Evolutionary conservation across 2,329 filamentous ascomycete species (phyloP), one percentile per base, ranked within the genome.

Genomic region (Ceratocystis smalleyi): DNA sequence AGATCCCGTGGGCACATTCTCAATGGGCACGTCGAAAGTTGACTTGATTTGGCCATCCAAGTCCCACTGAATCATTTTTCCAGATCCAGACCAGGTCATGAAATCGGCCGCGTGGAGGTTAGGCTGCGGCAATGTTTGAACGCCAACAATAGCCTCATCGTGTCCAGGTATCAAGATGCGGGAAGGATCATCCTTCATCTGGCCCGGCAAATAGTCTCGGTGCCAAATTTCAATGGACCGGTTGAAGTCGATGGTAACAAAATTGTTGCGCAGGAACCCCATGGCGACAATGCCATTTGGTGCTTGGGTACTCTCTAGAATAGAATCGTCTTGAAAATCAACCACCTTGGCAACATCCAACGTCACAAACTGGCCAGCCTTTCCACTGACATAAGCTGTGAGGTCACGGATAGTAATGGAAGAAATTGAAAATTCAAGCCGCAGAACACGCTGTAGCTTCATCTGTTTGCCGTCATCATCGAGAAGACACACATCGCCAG

Each of bases 401-500:
- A 78, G 76, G 12, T 80, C 79, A 59, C 81, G 80, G 17, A 87
- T 76, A 1, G 84, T 79, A 65, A 90, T 80, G 51, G 88, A 88
- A 2, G 79, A 83, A 63, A 91, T 81, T 8, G 78, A 72, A 71
- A 92, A 92, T 0, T 82, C 84, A 43, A 87, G 77, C 55, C 83
- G 81, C 45, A 84, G 79, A 43, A 90, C 78, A 65, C 84, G 83
- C 54, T 79, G 77, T 59, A 96, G 77, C 69, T 84, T 88, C 73
- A 88, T 87, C 67, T 84, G 82, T 67, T 85, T 85, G 62, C 82
- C 84, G 40, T 81, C 82, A 68, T 95, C 88, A 68, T 96, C 88
- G 40, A 96, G 78, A 35, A 95, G 77, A 73, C 92, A 97, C n/a
- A 99, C 78, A 70, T 95, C 87, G 32, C 94, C 94, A 66, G 84